Evolutionary conservation across 345 rosid species (phyloP).

Genomic region (Erysimum cheiranthoides): DNA sequence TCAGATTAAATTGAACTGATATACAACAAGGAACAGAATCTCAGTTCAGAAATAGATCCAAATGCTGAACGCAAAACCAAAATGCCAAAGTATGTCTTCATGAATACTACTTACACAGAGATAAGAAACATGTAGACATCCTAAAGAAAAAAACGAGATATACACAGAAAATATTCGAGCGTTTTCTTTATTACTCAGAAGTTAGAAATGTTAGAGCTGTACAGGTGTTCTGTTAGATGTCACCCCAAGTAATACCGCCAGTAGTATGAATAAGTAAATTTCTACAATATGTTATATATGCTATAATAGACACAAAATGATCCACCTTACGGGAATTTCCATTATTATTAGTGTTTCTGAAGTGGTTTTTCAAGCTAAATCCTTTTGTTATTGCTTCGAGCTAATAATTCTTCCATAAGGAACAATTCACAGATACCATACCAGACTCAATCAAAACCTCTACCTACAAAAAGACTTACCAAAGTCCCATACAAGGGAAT

Average conservation of each 20-base stretch:
- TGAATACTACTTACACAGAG: conserved; percentile 4
- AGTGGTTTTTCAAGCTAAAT: not conserved
- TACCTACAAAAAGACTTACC: conserved; percentile 57
- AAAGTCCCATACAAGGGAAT: conserved; percentile 83
- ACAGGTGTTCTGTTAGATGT: not conserved
- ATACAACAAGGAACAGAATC: conserved; percentile 14
- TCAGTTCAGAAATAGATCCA: not conserved
- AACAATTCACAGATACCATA: conserved; percentile 1
- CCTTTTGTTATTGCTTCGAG: not conserved
- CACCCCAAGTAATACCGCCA: not conserved
- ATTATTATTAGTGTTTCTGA: not conserved
- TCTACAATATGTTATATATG: not conserved
- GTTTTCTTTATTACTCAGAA: conserved; percentile 13
- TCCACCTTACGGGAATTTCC: not conserved
- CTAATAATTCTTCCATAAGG: not conserved
- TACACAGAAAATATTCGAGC: not conserved
- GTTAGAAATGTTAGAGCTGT: not conserved
- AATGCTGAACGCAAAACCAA: conserved; percentile 11
- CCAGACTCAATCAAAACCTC: not conserved
- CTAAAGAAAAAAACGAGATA: not conserved
- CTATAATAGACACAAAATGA: conserved; percentile 5
- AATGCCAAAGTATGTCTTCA: conserved; percentile 7
- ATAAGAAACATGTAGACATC: not conserved
- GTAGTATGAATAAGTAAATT: conserved; percentile 1
- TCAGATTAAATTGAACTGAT: conserved; percentile 6